Conservation (phyloP, 495 filamentous ascomycete species). For the Annulohypoxylon stygium region DNA sequence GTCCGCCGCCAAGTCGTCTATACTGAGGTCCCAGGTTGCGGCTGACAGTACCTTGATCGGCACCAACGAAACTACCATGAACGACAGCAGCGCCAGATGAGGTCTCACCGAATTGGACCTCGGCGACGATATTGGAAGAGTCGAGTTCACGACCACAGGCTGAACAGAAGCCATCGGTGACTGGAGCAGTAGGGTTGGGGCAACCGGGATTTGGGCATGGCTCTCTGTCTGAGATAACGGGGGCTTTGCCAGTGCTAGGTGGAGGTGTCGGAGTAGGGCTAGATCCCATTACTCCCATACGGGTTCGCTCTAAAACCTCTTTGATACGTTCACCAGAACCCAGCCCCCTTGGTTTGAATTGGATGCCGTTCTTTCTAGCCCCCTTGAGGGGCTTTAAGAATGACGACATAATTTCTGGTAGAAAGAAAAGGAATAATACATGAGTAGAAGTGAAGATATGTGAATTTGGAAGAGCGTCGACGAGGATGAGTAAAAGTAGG, state of each 20-base stretch:
- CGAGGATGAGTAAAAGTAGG: background rate
- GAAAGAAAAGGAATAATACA: slow-evolving; percentile 19
- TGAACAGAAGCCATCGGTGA: slow-evolving; percentile 74
- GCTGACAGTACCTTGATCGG: slow-evolving; percentile 73
- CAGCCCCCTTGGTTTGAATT: slow-evolving; percentile 45
- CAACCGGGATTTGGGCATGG: slow-evolving; percentile 50
- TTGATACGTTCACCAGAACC: slow-evolving; percentile 46
- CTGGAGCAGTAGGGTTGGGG: slow-evolving; percentile 50
- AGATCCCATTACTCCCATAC: slow-evolving; percentile 46
- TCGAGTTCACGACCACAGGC: slow-evolving; percentile 86
- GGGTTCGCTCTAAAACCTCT: slow-evolving; percentile 47
- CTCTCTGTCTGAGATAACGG: slow-evolving; percentile 35
- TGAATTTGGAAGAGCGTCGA: background rate
- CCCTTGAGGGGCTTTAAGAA: slow-evolving; percentile 46
- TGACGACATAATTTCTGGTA: slow-evolving; percentile 42
- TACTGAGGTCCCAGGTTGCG: slow-evolving; percentile 63
- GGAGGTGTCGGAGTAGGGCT: slow-evolving; percentile 39
- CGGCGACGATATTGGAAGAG: slow-evolving; percentile 88
- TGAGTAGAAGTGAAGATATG: slow-evolving; percentile 9
- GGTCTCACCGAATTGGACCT: slow-evolving; percentile 89
- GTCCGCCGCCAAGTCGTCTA: slow-evolving; percentile 58
- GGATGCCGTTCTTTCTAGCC: slow-evolving; percentile 35
- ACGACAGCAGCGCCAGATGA: slow-evolving; percentile 88
- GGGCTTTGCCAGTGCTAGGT: slow-evolving; percentile 1
- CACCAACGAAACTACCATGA: slow-evolving; percentile 87